Evolutionary conservation across 345 rosid genomes (phyloP).

Genomic region (Eucalyptus polyanthemos): DNA sequence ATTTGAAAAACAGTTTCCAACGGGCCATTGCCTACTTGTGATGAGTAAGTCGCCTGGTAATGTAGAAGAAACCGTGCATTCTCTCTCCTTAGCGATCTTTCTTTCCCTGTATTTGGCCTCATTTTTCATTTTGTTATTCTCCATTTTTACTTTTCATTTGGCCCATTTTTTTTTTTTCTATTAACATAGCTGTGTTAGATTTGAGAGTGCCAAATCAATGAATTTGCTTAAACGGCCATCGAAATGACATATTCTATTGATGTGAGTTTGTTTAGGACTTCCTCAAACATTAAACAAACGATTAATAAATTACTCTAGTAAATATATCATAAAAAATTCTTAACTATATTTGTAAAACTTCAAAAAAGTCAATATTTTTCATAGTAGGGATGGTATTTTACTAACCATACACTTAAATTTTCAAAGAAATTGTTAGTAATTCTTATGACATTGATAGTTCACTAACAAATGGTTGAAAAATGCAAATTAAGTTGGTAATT

Average conservation of each 20-base stretch:
- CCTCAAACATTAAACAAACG: accelerated
- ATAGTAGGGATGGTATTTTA: not conserved
- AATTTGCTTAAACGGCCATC: not conserved
- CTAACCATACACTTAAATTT: not conserved
- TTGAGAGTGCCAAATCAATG: not conserved
- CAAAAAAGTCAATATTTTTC: not conserved
- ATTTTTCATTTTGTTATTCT: not conserved
- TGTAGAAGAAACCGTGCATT: not conserved
- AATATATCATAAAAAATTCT: not conserved
- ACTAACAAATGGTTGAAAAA: not conserved
- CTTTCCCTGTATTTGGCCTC: not conserved
- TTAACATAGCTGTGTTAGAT: accelerated
- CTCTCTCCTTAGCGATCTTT: not conserved
- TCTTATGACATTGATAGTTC: not conserved
- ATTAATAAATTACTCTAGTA: not conserved
- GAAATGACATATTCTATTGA: accelerated
- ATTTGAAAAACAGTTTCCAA: not conserved
- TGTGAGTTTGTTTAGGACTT: accelerated
- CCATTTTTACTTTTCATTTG: too few relatives aligned
- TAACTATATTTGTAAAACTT: not conserved
- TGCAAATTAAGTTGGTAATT: accelerated
- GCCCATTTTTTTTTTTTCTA: too few relatives aligned
- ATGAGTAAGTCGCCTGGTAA: not conserved
- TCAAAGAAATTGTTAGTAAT: not conserved
- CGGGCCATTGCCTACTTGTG: not conserved